phyloP scores from a whole-genome alignment of 169 alveolate genomes.

The Eimeria brunetti region DNA sequence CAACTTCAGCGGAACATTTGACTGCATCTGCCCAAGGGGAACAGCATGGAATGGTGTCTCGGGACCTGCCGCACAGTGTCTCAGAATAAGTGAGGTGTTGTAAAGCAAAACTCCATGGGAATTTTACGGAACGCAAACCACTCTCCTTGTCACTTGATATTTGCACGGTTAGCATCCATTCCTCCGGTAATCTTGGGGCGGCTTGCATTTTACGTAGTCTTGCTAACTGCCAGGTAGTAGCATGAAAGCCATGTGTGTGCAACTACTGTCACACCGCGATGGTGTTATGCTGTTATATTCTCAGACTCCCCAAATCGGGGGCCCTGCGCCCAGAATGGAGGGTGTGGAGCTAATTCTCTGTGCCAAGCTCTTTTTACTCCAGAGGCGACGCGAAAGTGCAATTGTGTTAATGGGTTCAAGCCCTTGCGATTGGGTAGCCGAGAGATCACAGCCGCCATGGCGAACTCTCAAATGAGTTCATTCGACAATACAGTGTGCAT shows the following conservation, averaged over 20 bases:
- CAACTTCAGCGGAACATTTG: slow-evolving; percentile 82
- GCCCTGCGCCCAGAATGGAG: slow-evolving; percentile 75
- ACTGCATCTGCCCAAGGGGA: slow-evolving; percentile 81
- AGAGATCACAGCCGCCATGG: slow-evolving; percentile 62
- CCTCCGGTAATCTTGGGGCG: not conserved
- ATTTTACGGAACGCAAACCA: not conserved
- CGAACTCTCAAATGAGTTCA: slow-evolving; percentile 57
- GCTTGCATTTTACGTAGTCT: not conserved
- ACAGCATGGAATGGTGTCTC: slow-evolving; percentile 74
- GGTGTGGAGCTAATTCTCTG: slow-evolving; percentile 75
- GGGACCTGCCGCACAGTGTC: slow-evolving; percentile 76
- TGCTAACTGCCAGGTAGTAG: not conserved
- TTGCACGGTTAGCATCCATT: not conserved
- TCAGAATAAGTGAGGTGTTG: slow-evolving; percentile 71
- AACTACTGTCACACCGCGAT: not conserved
- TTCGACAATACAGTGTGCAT: slow-evolving; percentile 70
- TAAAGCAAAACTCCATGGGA: not conserved
- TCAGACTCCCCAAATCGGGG: slow-evolving; percentile 75
- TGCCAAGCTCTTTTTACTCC: slow-evolving; percentile 72
- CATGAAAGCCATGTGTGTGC: not conserved
- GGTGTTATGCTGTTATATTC: not conserved
- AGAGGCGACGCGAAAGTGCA: slow-evolving; percentile 45
- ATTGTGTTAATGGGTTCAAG: slow-evolving; percentile 62
- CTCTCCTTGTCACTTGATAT: not conserved
- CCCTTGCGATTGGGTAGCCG: slow-evolving; percentile 51